A percentile compares a stretch with the other conserved stretches of the same genome.
Evolutionary conservation across 2,329 filamentous ascomycete genomes (phyloP).

Genomic region (Emmonsiellopsis sp.): DNA sequence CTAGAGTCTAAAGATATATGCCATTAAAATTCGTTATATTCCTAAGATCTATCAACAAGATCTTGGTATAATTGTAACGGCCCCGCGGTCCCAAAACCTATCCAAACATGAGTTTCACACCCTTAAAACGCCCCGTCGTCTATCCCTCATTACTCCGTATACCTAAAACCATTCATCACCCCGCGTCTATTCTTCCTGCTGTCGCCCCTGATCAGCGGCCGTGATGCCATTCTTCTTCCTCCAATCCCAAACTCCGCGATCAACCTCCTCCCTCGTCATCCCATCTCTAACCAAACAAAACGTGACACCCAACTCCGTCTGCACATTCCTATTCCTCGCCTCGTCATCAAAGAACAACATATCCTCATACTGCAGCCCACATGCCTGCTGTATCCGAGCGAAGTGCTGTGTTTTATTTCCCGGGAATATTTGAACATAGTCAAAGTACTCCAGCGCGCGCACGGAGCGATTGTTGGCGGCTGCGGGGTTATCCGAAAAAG

Average conservation of each 20-base stretch:
- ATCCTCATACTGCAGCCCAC: constrained; percentile 63
- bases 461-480: constrained; percentile 37
- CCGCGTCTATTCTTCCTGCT: constrained; percentile 7
- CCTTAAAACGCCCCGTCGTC: background rate
- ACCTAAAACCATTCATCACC: constrained; percentile 5
- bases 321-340: constrained; percentile 72
- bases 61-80: too few species aligned
- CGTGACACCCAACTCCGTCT: constrained; percentile 62
- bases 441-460: constrained; percentile 44
- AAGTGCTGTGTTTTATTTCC: constrained; percentile 82
- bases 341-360: constrained; percentile 98
- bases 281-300: constrained; percentile 78
- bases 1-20: too few species aligned
- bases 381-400: constrained; percentile 58
- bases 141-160: background rate
- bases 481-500: constrained; percentile 30
- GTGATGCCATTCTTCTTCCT: constrained; percentile 55
- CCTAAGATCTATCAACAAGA: too few species aligned
- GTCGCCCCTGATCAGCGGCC: constrained; percentile 9
- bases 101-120: too few species aligned
- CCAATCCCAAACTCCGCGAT: constrained; percentile 73
- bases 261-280: constrained; percentile 65
- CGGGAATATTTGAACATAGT: constrained; percentile 56
- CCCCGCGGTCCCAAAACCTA: too few species aligned
- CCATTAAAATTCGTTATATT: too few species aligned